These are phyloP conservation scores for Plasmodium billcollinsi DNA, from an alignment of 169 alveolate species.

Conservation along the genomic window DNA sequence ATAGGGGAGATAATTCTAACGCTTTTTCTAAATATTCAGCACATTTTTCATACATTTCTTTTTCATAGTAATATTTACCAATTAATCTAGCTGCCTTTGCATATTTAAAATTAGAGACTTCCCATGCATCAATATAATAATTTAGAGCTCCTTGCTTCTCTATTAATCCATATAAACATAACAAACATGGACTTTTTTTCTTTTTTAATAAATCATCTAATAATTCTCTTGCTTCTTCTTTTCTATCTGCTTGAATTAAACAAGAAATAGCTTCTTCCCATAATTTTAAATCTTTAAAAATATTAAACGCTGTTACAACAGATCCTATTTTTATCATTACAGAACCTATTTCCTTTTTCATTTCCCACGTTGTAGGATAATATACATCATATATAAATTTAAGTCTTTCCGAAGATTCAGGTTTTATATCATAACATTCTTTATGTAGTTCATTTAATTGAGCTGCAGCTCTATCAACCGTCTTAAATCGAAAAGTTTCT, in stretches of 20 bases:
- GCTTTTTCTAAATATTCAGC: slow-evolving; percentile 79
- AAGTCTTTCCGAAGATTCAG: slow-evolving; percentile 72
- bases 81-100: slow-evolving; percentile 86
- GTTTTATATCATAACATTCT: slow-evolving; percentile 68
- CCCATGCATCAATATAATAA: slow-evolving; percentile 85
- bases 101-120: slow-evolving; percentile 78
- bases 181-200: slow-evolving; percentile 78
- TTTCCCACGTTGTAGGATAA: slow-evolving; percentile 83
- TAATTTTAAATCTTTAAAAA: slow-evolving; percentile 83
- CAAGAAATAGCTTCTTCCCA: slow-evolving; percentile 88
- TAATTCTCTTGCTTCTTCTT: slow-evolving; percentile 84
- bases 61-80: slow-evolving; percentile 81
- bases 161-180: slow-evolving; percentile 81
- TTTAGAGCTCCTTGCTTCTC: slow-evolving; percentile 77
- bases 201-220: slow-evolving; percentile 75
- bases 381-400: slow-evolving; percentile 80
- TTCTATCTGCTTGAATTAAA: slow-evolving; percentile 81
- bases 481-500: slow-evolving; percentile 81
- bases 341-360: slow-evolving; percentile 82
- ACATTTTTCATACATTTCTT: slow-evolving; percentile 77
- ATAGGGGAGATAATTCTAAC: slow-evolving; percentile 82
- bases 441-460: slow-evolving; percentile 83
- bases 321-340: slow-evolving; percentile 84
- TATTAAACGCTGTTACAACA: slow-evolving; percentile 81
- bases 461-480: slow-evolving; percentile 83